A percentile compares a stretch with the other conserved stretches of the same genome.
Evolutionary conservation across 768 basidiomycete genomes (phyloP).

Genomic region (Boletus vinaceobasis): DNA sequence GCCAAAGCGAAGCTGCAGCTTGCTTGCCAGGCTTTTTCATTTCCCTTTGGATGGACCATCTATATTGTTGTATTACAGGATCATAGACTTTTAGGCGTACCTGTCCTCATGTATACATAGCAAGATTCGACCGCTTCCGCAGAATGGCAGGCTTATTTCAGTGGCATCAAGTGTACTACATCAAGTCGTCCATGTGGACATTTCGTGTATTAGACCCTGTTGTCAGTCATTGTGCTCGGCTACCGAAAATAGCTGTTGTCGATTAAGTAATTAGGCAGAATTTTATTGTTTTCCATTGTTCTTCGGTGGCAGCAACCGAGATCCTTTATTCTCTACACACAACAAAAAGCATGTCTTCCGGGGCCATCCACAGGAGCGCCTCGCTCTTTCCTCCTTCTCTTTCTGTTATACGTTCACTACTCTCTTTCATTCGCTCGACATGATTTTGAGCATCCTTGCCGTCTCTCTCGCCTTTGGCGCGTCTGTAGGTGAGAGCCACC

Average conservation of each 20-base stretch:
- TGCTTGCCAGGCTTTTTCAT: neutral
- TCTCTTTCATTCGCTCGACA: conserved; percentile 29
- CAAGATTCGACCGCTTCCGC: neutral
- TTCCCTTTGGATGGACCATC: conserved; percentile 11
- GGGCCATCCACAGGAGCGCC: conserved; percentile 14
- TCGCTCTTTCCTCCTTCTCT: conserved; percentile 21
- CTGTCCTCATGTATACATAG: conserved; percentile 13
- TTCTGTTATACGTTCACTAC: conserved; percentile 18
- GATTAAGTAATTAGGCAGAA: conserved; percentile 13
- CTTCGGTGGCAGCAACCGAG: conserved; percentile 18
- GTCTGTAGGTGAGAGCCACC: conserved; percentile 35
- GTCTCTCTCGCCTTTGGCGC: conserved; percentile 36
- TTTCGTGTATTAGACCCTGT: neutral
- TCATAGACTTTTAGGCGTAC: neutral
- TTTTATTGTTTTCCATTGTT: conserved; percentile 32
- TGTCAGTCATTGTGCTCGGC: neutral
- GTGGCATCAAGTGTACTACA: neutral
- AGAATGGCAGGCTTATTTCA: too few relatives aligned
- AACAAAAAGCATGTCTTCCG: conserved; percentile 29
- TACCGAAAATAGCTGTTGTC: neutral
- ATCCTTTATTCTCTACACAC: conserved; percentile 24
- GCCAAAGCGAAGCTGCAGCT: neutral
- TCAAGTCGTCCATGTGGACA: neutral
- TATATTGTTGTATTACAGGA: conserved; percentile 11
- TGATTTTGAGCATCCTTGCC: conserved; percentile 40